phyloP scores from a whole-genome alignment of 2,329 filamentous ascomycete species.

The Exophiala bonariae region DNA sequence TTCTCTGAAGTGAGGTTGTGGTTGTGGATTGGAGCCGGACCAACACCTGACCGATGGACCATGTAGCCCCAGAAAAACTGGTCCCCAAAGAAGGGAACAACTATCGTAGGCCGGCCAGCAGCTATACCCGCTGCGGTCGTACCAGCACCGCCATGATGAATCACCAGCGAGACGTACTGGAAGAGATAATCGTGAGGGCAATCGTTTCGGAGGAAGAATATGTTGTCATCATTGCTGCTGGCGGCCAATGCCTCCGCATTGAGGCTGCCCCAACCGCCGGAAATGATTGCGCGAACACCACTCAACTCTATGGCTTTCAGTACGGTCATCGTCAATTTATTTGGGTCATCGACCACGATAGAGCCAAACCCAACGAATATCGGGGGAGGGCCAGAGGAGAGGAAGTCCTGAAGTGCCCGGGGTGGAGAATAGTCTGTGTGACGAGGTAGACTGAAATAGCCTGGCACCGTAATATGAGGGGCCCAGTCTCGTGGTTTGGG shows the following conservation, averaged over 20 bases:
- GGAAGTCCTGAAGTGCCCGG: constrained; percentile 42
- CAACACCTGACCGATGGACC: constrained; percentile 50
- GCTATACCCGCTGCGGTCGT: constrained; percentile 51
- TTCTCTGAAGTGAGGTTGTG: constrained; percentile 43
- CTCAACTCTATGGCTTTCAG: constrained; percentile 47
- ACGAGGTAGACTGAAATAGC: constrained; percentile 45
- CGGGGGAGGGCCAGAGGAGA: constrained; percentile 47
- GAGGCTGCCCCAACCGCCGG: constrained; percentile 53
- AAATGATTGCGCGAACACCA: constrained; percentile 54
- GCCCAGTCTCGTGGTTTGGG: constrained; percentile 43
- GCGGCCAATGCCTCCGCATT: background rate
- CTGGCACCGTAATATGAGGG: constrained; percentile 41
- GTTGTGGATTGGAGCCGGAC: constrained; percentile 49
- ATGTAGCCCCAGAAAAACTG: constrained; percentile 58
- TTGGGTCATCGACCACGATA: constrained; percentile 54
- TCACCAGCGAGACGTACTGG: constrained; percentile 54
- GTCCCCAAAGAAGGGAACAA: constrained; percentile 60
- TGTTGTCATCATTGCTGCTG: constrained; percentile 31
- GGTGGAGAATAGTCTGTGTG: constrained; percentile 40
- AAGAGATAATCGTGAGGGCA: constrained; percentile 62
- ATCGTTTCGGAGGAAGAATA: constrained; percentile 52
- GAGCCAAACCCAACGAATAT: constrained; percentile 59
- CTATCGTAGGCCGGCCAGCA: constrained; percentile 51
- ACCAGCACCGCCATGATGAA: constrained; percentile 62
- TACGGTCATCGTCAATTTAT: constrained; percentile 45